phyloP scores from a whole-genome alignment of 345 rosid species.

The Ceriops zippeliana region DNA sequence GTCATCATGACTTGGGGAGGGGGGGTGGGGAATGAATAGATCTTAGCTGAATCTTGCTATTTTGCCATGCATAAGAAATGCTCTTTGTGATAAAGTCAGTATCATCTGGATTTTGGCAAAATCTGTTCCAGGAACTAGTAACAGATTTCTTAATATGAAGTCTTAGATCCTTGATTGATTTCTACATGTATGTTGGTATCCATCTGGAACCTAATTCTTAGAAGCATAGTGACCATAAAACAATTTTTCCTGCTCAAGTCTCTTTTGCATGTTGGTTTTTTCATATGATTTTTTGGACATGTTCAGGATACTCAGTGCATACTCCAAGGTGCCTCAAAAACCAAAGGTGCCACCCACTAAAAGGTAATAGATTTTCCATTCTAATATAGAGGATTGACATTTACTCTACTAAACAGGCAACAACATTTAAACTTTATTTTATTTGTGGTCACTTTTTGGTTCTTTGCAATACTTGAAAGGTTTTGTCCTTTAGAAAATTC shows the following conservation, averaged over 20 bases:
- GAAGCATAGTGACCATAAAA: background rate
- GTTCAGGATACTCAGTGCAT: slow-evolving; percentile 79
- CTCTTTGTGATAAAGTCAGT: too few relatives aligned
- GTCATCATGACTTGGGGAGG: too few relatives aligned
- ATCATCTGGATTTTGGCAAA: too few relatives aligned
- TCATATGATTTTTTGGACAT: slow-evolving; percentile 12
- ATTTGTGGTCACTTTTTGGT: background rate
- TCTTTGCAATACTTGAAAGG: too few relatives aligned
- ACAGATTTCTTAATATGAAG: too few relatives aligned
- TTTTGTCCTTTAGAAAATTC: background rate
- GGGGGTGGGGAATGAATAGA: background rate
- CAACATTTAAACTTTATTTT: too few relatives aligned
- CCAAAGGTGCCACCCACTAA: slow-evolving; percentile 58
- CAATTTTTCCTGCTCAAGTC: background rate
- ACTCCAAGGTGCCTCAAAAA: slow-evolving; percentile 78
- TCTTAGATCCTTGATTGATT: too few relatives aligned
- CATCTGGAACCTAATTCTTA: background rate
- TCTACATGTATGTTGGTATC: background rate
- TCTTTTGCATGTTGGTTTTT: background rate
- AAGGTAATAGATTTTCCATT: slow-evolving; percentile 41
- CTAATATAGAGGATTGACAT: too few relatives aligned
- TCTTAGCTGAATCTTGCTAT: too few relatives aligned
- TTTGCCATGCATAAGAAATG: too few relatives aligned
- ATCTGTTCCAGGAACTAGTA: too few relatives aligned
- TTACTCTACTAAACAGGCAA: too few relatives aligned